Conservation (phyloP, 2,329 filamentous ascomycete genomes). For the Fusarium sp. region DNA sequence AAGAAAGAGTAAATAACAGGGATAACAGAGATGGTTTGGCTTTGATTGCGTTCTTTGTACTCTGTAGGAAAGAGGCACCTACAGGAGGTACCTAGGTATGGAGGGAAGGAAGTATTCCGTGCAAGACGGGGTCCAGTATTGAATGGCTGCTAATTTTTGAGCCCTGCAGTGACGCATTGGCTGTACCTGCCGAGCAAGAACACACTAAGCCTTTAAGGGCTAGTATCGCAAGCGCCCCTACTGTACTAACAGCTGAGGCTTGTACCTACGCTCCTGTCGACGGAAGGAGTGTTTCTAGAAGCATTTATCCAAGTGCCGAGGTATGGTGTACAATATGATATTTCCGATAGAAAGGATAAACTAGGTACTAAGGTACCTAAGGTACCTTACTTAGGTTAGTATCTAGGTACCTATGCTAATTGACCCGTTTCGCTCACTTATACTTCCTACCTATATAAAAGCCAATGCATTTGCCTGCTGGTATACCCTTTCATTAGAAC, state of each 20-base stretch:
- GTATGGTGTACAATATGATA: background rate
- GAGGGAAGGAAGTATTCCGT: background rate
- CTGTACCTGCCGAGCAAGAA: background rate
- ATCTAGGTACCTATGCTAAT: background rate
- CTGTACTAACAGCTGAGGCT: background rate
- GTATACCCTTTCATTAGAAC: conserved; percentile 33
- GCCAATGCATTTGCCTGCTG: conserved; percentile 19
- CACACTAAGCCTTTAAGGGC: background rate
- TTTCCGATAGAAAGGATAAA: background rate
- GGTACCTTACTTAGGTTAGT: too few species aligned
- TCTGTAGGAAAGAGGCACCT: conserved; percentile 1
- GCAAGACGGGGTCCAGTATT: background rate
- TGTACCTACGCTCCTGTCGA: background rate
- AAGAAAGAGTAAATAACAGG: background rate
- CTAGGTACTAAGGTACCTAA: too few species aligned
- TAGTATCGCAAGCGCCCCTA: background rate
- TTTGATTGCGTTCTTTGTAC: conserved; percentile 9
- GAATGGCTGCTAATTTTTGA: background rate
- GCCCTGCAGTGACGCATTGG: background rate
- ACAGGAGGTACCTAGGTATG: background rate
- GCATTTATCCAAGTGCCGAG: background rate
- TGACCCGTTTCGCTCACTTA: background rate
- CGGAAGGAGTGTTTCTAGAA: background rate
- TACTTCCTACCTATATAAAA: background rate
- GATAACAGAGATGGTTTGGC: background rate